Evolutionary conservation across 192 early-diverging fungal genomes (phyloP), one percentile per base, ranked within the genome.

Genomic region (Backusella circina): DNA sequence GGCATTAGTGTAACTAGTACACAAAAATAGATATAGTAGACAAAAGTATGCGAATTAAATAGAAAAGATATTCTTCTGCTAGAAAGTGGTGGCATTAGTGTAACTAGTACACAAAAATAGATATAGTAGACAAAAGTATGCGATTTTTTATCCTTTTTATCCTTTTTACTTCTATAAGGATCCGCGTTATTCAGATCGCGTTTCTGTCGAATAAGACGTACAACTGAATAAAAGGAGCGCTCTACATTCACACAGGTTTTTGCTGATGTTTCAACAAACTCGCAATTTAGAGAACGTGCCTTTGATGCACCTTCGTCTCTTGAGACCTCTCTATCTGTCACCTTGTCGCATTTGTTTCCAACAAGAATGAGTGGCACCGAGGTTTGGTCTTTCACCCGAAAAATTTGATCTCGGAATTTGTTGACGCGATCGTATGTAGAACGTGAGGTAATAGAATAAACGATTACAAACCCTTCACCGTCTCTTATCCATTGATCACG

Each of bases 171-270:
- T 41, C 39, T 47, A 70, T 13, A 47, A 16, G 23, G 21, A 28
- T 37, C 36, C 8, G n/a, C 38, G 31, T 35, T 33, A 31, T 31
- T 37, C 26, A 30, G 16, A 70, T 89, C 84, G 23, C 88, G 80
- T 67, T 79, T 76, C 74, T 81, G 79, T 77, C 93, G 87, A 71
- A 95, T 91, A 84, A 89, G 86, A 18, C 91, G 86, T 15, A 93
- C 92, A 10, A 92, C 90, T 23, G 85, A 85, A 79, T 91, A 93
- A 75, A 93, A 95, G 8, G 92, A 91, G 84, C 87, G 87, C 73
- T 96, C 95, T n/a, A 96, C 93, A 69, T 96, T 96, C 75, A 94
- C 83, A 70, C 91, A 90, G 10, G 90, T 94, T 80, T 95, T 94
- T 51, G 94, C 94, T 32, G 88, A 90, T 28, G 94, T 90, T 83